phyloP scores from a whole-genome alignment of 176 grass and related monocot species.

The Alopecurus myosuroides region DNA sequence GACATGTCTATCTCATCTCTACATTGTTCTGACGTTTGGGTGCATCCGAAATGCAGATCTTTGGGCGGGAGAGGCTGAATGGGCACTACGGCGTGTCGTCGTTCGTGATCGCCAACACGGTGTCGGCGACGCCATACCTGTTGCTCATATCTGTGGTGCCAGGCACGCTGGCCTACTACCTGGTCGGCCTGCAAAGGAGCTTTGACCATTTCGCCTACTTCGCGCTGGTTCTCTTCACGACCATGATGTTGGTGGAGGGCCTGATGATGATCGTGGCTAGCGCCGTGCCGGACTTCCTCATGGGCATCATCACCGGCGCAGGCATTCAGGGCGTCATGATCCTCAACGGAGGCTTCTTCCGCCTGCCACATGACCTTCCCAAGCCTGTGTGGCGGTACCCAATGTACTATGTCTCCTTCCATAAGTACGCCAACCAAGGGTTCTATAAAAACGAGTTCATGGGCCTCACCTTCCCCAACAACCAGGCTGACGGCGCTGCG shows the following conservation, averaged over 20 bases:
- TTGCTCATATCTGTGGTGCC: constrained; percentile 71
- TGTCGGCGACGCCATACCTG: constrained; percentile 74
- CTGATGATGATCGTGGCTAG: constrained; percentile 92
- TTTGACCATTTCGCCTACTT: constrained; percentile 81
- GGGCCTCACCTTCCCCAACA: constrained; percentile 67
- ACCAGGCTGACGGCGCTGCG: constrained; percentile 14
- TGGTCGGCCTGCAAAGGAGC: constrained; percentile 53
- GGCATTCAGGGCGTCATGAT: constrained; percentile 94
- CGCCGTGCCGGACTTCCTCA: constrained; percentile 81
- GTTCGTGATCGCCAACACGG: constrained; percentile 72
- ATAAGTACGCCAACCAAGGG: constrained; percentile 80
- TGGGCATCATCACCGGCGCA: constrained; percentile 94
- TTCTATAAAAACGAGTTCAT: constrained; percentile 92
- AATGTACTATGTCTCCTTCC: constrained; percentile 90
- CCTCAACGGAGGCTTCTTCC: constrained; percentile 85
- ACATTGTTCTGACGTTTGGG: not conserved
- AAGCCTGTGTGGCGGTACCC: constrained; percentile 70
- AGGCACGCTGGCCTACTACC: constrained; percentile 78
- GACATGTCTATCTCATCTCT: not conserved
- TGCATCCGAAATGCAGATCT: constrained; percentile 32
- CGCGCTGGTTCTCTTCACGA: constrained; percentile 57
- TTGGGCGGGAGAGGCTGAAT: constrained; percentile 75
- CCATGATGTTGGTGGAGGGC: constrained; percentile 83
- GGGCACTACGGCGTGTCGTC: constrained; percentile 87
- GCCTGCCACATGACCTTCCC: constrained; percentile 64